Evolutionary conservation across 306 rosid species (phyloP), one percentile per base, ranked within the genome.

Genomic region (Lathyrus oleraceus): DNA sequence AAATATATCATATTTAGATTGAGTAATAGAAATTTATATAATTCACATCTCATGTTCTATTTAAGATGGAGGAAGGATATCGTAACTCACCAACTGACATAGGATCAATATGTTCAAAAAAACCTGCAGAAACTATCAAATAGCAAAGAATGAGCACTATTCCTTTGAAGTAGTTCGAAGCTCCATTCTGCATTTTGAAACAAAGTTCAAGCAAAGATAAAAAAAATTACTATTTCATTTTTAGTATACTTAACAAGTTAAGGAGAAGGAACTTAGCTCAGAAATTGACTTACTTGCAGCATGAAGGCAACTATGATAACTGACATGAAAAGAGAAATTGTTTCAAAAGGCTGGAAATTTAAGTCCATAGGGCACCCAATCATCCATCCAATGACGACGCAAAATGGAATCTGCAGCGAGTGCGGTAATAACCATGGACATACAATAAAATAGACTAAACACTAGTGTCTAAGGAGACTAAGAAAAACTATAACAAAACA

Each of bases 301-400:
- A 89, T 58, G 73, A 86, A 89, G 30, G 92, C 84, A 14, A 89
- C 96, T 5, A 86, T 84, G 36, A 86, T 65, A 56, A 89, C 87
- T 6, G 88, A 79, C 36, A 85, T 81, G 56, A 86, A 85, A 19
- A 89, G 91, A 2, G 96, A 81, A 13, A 80, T 83, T 3, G 96
- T 85, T 85, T 89, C 90, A 5, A 89, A 86, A 67, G 77, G 88
- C 70, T 86, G 81, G 61, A 89, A 89, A 76, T 89, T 86, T 65
- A 86, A 79, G 83, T 86, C 88, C 92, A 89, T 86, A 9, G 85
- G 77, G 38, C 42, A 82, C 35, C 86, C 90, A 67, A 83, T 79
- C 8, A 79, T 77, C 96, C 96, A 89, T n/a, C 88, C 90, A 67
- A 69, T 78, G 58, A 84, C 83, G 28, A 89, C 96, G 60, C 82